These are phyloP conservation scores for Caloboletus firmus DNA, from an alignment of 1,284 basidiomycete genomes.

Conservation along the genomic window DNA sequence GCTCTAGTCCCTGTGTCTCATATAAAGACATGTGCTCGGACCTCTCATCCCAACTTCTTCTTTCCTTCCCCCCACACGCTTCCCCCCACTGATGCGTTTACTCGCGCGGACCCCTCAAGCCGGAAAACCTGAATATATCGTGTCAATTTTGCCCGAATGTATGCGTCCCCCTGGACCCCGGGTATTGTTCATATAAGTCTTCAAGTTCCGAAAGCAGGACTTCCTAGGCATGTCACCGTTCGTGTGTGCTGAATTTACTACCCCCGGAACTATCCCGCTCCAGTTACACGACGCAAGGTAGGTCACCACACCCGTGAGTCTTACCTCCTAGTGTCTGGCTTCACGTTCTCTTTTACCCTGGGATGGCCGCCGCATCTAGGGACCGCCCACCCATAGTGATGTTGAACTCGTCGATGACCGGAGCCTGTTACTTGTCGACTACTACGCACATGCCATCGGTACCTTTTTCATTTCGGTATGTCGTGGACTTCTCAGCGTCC, in stretches of 20 bases:
- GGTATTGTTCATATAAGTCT: not conserved
- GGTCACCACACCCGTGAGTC: not conserved
- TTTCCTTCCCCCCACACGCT: not conserved
- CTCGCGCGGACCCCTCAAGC: not conserved
- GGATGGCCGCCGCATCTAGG: not conserved
- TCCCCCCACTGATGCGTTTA: too few species aligned
- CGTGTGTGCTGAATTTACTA: not conserved
- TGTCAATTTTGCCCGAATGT: not conserved
- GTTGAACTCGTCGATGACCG: not conserved
- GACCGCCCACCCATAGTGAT: not conserved
- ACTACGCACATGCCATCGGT: not conserved
- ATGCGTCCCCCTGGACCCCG: not conserved
- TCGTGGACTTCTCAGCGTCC: not conserved
- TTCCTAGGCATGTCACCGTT: not conserved
- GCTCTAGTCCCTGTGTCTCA: not conserved
- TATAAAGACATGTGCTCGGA: slow-evolving; percentile 1
- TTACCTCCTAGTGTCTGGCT: not conserved
- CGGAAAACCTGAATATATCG: not conserved
- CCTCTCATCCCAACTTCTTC: not conserved
- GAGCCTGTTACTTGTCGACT: too few species aligned
- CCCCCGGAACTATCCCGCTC: not conserved
- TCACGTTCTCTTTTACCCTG: not conserved
- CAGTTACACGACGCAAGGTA: not conserved
- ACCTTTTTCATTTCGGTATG: not conserved
- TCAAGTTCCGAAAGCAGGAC: not conserved